These are phyloP conservation scores for Lactarius indigo DNA, from an alignment of 768 basidiomycete genomes.

Conservation along the genomic window DNA sequence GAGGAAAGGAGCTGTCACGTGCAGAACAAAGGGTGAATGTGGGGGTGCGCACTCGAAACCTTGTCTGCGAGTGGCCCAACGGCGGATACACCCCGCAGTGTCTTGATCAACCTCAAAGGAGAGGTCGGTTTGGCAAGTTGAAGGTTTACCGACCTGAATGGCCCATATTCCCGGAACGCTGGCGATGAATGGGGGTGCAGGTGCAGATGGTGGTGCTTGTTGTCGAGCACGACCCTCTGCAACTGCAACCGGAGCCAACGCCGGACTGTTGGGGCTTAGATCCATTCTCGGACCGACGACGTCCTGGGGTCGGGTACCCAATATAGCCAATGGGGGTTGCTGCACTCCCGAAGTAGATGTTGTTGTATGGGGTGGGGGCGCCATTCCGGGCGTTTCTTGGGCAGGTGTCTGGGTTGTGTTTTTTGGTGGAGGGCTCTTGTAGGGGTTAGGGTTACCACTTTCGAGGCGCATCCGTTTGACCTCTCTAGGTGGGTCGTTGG, in stretches of 20 bases:
- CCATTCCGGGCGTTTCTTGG: not conserved
- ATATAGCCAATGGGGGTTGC: not conserved
- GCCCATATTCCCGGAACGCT: slow-evolving; percentile 21
- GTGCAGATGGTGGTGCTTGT: not conserved
- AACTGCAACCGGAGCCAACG: not conserved
- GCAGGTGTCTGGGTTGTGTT: not conserved
- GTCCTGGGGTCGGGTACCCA: not conserved
- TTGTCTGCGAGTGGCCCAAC: slow-evolving; percentile 15
- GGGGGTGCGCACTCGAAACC: slow-evolving; percentile 18
- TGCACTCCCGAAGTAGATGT: not conserved
- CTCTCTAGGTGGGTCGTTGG: not conserved
- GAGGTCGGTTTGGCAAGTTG: slow-evolving; percentile 2
- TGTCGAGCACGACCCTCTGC: not conserved
- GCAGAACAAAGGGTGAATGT: not conserved
- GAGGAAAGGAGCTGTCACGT: not conserved
- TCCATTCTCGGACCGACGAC: not conserved
- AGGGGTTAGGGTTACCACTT: not conserved
- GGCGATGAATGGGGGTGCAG: not conserved
- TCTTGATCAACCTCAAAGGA: slow-evolving; percentile 19
- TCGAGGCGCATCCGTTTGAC: slow-evolving; percentile 1
- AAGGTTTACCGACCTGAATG: slow-evolving; percentile 20
- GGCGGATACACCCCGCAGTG: slow-evolving; percentile 12
- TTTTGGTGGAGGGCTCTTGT: not conserved
- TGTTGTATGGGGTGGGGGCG: not conserved
- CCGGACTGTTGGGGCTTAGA: not conserved